phyloP scores from a whole-genome alignment of 2,329 filamentous ascomycete species.

The Thielaviopsis populi region DNA sequence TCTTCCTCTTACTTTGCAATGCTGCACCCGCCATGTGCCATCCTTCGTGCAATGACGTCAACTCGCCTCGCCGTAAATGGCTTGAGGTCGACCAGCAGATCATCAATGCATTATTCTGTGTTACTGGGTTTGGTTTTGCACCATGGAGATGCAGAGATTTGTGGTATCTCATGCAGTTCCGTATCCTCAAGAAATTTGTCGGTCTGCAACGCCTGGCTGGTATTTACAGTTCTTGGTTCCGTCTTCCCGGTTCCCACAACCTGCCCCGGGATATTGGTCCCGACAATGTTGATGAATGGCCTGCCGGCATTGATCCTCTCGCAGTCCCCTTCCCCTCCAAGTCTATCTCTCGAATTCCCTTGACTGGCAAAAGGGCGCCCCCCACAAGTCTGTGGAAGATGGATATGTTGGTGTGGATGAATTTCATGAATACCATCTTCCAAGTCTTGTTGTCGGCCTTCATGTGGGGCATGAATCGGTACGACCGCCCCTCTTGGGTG shows the following conservation, averaged over 20 bases:
- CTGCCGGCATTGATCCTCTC: constrained; percentile 21
- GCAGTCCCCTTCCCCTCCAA: constrained; percentile 46
- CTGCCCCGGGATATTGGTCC: constrained; percentile 41
- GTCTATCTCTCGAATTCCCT: constrained; percentile 49
- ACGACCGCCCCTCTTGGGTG: constrained; percentile 60
- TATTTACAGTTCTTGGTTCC: constrained; percentile 62
- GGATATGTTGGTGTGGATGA: constrained; percentile 65
- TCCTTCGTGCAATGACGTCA: constrained; percentile 52
- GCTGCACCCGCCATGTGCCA: constrained; percentile 59
- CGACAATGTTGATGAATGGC: constrained; percentile 31
- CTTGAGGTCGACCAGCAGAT: constrained; percentile 76
- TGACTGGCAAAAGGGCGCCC: constrained; percentile 56
- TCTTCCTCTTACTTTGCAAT: constrained; percentile 71
- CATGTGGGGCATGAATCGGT: constrained; percentile 71
- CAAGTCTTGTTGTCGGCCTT: constrained; percentile 59
- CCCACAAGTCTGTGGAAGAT: constrained; percentile 59
- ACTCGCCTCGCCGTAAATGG: constrained; percentile 68
- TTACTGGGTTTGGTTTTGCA: constrained; percentile 69
- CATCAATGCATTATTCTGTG: constrained; percentile 55
- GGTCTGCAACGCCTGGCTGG: constrained; percentile 56
- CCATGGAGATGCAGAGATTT: constrained; percentile 75
- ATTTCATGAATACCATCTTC: constrained; percentile 63
- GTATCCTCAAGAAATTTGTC: constrained; percentile 35
- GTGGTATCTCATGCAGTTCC: constrained; percentile 55
- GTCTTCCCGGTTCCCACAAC: constrained; percentile 49